Percentiles rank a stretch among this genome's conserved stretches.
Evolutionary conservation across 2,329 filamentous ascomycete genomes (phyloP).

Genomic region (Xylariales sp.): DNA sequence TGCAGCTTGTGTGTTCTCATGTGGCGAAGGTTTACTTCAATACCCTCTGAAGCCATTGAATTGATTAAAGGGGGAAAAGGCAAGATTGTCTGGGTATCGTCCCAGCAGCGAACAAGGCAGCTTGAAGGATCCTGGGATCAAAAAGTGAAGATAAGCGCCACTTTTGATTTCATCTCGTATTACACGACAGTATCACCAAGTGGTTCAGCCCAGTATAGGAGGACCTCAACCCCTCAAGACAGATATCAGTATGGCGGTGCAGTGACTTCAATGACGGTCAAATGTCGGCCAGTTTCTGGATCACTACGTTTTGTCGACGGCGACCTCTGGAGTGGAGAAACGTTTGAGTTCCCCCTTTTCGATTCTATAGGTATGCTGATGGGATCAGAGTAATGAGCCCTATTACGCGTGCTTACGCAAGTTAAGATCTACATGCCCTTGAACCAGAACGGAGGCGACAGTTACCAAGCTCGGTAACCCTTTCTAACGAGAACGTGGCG

Average conservation of each 20-base stretch:
- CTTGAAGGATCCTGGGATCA: constrained; percentile 4
- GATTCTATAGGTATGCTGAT: constrained; percentile 25
- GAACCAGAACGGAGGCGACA: constrained; percentile 21
- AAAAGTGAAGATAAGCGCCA: constrained; percentile 12
- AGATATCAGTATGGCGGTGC: constrained; percentile 15
- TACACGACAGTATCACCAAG: neutral
- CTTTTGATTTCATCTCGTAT: constrained; percentile 18
- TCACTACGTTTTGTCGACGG: constrained; percentile 17
- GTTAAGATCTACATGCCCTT: constrained; percentile 20
- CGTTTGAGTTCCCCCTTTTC: constrained; percentile 12
- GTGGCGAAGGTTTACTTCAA: constrained; percentile 18
- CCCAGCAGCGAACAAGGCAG: neutral
- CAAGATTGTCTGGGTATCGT: constrained; percentile 11
- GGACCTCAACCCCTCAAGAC: neutral
- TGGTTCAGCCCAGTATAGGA: neutral
- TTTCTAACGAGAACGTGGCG: constrained; percentile 33
- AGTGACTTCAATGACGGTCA: neutral
- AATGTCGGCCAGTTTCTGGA: constrained; percentile 17
- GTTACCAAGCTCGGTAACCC: constrained; percentile 21
- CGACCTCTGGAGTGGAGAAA: constrained; percentile 19
- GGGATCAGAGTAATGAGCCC: neutral
- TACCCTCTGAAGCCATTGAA: neutral
- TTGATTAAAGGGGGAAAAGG: constrained; percentile 1
- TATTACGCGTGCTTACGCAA: constrained; percentile 10
- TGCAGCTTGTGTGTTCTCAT: constrained; percentile 20